A percentile compares a stretch with the other conserved stretches of the same genome.
These are phyloP conservation scores for Trifolium dubium DNA, from an alignment of 306 rosid species.

Conservation along the genomic window DNA sequence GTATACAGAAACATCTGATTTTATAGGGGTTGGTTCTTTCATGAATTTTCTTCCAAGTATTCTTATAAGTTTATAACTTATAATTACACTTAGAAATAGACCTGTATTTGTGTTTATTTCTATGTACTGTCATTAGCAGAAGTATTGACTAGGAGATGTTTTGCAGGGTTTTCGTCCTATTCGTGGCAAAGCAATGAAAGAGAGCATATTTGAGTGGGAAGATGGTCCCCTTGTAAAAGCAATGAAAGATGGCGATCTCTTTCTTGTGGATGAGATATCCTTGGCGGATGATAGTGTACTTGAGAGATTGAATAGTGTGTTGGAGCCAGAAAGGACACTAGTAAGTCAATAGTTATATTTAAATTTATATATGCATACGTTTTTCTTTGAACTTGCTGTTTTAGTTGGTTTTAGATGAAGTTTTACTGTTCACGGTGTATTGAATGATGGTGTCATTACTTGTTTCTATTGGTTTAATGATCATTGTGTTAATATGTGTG, in stretches of 20 bases:
- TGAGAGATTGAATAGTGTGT: constrained; percentile 91
- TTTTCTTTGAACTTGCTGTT: constrained; percentile 30
- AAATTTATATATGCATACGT: not conserved
- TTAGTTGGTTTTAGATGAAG: constrained; percentile 8
- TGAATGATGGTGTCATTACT: not conserved
- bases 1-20: constrained; percentile 93
- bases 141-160: constrained; percentile 22
- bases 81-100: not conserved
- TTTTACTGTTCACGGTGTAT: constrained; percentile 8
- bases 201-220: constrained; percentile 85
- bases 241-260: constrained; percentile 84
- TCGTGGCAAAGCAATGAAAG: constrained; percentile 82
- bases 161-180: constrained; percentile 82
- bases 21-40: constrained; percentile 81
- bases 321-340: constrained; percentile 91
- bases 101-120: not conserved
- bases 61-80: not conserved
- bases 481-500: not conserved
- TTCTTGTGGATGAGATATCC: constrained; percentile 92
- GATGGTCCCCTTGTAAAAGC: constrained; percentile 95
- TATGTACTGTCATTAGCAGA: constrained; percentile 16
- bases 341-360: constrained; percentile 45
- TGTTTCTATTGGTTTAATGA: constrained; percentile 21
- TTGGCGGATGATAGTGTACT: constrained; percentile 99
- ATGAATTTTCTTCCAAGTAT: constrained; percentile 5